Evolutionary conservation across 2,329 filamentous ascomycete species (phyloP).

Genomic region (Chaetothyriales sp.): DNA sequence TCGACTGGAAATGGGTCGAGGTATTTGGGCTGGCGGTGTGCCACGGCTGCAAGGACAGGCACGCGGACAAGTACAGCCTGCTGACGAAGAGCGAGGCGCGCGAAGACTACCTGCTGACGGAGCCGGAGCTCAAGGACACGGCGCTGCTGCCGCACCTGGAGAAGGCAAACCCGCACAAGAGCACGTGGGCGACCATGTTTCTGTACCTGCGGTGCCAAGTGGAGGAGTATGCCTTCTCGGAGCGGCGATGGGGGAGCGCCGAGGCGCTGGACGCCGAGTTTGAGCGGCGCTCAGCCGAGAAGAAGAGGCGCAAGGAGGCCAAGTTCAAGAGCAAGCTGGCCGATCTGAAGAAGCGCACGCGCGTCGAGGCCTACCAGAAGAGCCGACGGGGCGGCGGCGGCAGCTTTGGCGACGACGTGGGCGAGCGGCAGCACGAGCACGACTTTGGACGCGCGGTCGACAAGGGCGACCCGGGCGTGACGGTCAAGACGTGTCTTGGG

Average conservation of each 20-base stretch:
- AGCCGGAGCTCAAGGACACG: constrained; percentile 80
- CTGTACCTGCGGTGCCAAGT: constrained; percentile 87
- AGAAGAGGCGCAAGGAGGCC: constrained; percentile 73
- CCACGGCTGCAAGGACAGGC: constrained; percentile 71
- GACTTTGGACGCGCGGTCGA: constrained; percentile 57
- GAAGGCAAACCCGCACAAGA: constrained; percentile 86
- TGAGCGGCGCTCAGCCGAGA: constrained; percentile 60
- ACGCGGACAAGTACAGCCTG: constrained; percentile 83
- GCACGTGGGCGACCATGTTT: constrained; percentile 98
- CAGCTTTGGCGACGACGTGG: constrained; percentile 64
- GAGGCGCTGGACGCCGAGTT: constrained; percentile 84
- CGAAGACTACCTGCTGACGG: constrained; percentile 89
- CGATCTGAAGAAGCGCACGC: constrained; percentile 83
- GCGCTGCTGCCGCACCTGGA: constrained; percentile 77
- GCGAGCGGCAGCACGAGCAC: constrained; percentile 64
- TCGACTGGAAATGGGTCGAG: constrained; percentile 92
- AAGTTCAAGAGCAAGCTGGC: constrained; percentile 83
- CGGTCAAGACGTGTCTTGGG: constrained; percentile 58
- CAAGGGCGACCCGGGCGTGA: constrained; percentile 41
- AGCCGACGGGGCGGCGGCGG: constrained; percentile 41
- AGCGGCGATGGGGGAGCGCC: constrained; percentile 76
- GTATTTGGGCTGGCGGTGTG: constrained; percentile 66
- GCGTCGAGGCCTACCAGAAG: constrained; percentile 76
- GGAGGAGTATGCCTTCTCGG: constrained; percentile 75
- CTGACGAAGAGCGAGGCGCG: constrained; percentile 93